A percentile compares a stretch with the other conserved stretches of the same genome.
Conservation (phyloP, 78 protist genomes). For the Monosiga brevicollis region DNA sequence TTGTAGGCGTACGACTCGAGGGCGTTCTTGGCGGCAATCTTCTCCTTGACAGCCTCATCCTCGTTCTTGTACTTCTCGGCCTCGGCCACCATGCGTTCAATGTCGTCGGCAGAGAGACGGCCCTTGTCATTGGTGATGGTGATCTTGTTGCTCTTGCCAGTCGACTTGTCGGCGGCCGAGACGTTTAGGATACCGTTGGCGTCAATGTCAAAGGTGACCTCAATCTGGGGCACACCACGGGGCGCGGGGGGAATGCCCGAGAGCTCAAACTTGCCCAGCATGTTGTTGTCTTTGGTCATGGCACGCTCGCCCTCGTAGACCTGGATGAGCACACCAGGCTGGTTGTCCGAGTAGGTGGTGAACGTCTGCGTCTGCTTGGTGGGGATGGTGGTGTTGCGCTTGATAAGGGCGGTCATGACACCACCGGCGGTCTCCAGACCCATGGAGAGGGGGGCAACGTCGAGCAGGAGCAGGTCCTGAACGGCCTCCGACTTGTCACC, state of each 20-base stretch:
- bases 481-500: conserved; percentile 40
- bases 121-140: conserved; percentile 94
- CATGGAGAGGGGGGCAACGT: conserved; percentile 95
- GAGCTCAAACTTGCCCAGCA: conserved; percentile 88
- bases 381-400: conserved; percentile 97
- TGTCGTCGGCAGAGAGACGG: conserved; percentile 78
- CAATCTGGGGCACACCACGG: conserved; percentile 93
- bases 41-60: conserved; percentile 59
- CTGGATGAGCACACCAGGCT: conserved; percentile 81
- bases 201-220: conserved; percentile 94
- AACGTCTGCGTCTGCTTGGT: conserved; percentile 88
- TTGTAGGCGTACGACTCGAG: conserved; percentile 77
- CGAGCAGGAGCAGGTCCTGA: conserved; percentile 77
- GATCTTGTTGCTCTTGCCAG: conserved; percentile 74
- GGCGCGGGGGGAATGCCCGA: conserved; percentile 96
- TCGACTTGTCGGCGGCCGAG: conserved; percentile 80
- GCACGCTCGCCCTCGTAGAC: conserved; percentile 93
- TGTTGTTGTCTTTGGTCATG: conserved; percentile 83
- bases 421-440: conserved; percentile 99
- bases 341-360: conserved; percentile 93
- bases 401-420: conserved; percentile 92
- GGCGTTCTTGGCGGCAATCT: conserved; percentile 57
- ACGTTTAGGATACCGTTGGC: conserved; percentile 92
- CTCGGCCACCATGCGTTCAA: conserved; percentile 92
- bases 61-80: conserved; percentile 77